Conservation (phyloP, 2,329 filamentous ascomycete species). For the Cladosporium sp. region DNA sequence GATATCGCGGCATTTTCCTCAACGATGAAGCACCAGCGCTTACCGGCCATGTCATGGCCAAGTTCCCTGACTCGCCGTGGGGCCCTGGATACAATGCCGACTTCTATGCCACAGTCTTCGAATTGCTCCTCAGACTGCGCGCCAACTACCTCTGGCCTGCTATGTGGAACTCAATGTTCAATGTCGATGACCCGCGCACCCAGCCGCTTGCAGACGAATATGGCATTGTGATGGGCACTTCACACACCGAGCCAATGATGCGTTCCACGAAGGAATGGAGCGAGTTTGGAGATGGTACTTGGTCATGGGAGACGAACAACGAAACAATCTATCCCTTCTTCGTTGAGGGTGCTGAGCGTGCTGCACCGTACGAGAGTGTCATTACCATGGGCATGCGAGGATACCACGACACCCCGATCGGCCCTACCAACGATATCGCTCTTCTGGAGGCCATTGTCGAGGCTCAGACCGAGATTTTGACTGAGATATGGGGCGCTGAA, state of each 20-base stretch:
- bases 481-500: constrained; percentile 50
- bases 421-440: constrained; percentile 52
- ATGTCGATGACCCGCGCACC: constrained; percentile 65
- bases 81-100: constrained; percentile 37
- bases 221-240: constrained; percentile 68
- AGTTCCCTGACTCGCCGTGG: constrained; percentile 38
- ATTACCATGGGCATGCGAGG: constrained; percentile 61
- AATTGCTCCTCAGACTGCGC: constrained; percentile 63
- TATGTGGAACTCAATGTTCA: constrained; percentile 68
- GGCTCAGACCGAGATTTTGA: constrained; percentile 57
- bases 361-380: constrained; percentile 62
- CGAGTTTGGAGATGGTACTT: constrained; percentile 52
- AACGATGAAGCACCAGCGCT: constrained; percentile 67
- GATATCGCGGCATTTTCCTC: constrained; percentile 66
- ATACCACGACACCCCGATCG: constrained; percentile 61
- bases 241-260: constrained; percentile 69
- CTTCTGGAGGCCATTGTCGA: constrained; percentile 59
- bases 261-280: constrained; percentile 52
- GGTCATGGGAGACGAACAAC: constrained; percentile 69
- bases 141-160: constrained; percentile 76
- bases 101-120: constrained; percentile 67
- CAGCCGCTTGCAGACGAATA: constrained; percentile 69
- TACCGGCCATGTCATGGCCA: constrained; percentile 62
- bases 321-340: constrained; percentile 66
- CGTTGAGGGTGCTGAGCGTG: constrained; percentile 60